Evolutionary conservation across 1,284 basidiomycete genomes (phyloP).

Genomic region (Ustilago crameri): DNA sequence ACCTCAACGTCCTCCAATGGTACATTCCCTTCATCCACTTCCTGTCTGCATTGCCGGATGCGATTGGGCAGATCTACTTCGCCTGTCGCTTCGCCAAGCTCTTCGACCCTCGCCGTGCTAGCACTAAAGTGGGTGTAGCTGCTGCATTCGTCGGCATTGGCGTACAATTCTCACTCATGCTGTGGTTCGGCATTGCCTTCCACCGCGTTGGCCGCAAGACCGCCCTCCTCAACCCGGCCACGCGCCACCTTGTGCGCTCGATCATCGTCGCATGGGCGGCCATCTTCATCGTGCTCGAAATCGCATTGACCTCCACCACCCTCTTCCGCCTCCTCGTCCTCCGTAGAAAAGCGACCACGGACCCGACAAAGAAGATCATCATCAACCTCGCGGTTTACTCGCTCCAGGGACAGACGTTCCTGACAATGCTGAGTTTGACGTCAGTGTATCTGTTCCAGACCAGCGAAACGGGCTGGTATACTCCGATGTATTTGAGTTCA

Average conservation of each 20-base stretch:
- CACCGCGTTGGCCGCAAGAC: slow-evolving; percentile 14
- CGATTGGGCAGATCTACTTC: slow-evolving; percentile 40
- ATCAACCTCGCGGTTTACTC: slow-evolving; percentile 30
- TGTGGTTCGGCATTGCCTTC: slow-evolving; percentile 24
- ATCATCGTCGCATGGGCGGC: slow-evolving; percentile 31
- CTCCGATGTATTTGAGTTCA: slow-evolving; percentile 18
- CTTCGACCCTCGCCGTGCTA: slow-evolving; percentile 4
- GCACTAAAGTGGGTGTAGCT: background rate
- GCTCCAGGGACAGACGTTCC: slow-evolving; percentile 25
- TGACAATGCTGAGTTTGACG: slow-evolving; percentile 15
- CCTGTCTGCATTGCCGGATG: slow-evolving; percentile 16
- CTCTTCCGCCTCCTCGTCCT: slow-evolving; percentile 16
- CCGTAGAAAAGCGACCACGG: slow-evolving; percentile 15
- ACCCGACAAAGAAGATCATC: slow-evolving; percentile 13
- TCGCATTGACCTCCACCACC: slow-evolving; percentile 26
- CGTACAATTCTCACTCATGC: slow-evolving; percentile 18
- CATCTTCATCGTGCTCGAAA: slow-evolving; percentile 24
- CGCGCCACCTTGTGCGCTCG: slow-evolving; percentile 4
- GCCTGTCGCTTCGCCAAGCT: slow-evolving; percentile 26
- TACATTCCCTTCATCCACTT: slow-evolving; percentile 22
- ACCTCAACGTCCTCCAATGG: slow-evolving; percentile 28
- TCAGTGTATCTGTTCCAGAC: slow-evolving; percentile 19
- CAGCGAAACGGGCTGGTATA: slow-evolving; percentile 22
- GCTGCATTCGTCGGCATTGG: background rate
- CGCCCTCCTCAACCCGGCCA: slow-evolving; percentile 1